phyloP scores from a whole-genome alignment of 768 basidiomycete species.

The Astraeus odoratus region DNA sequence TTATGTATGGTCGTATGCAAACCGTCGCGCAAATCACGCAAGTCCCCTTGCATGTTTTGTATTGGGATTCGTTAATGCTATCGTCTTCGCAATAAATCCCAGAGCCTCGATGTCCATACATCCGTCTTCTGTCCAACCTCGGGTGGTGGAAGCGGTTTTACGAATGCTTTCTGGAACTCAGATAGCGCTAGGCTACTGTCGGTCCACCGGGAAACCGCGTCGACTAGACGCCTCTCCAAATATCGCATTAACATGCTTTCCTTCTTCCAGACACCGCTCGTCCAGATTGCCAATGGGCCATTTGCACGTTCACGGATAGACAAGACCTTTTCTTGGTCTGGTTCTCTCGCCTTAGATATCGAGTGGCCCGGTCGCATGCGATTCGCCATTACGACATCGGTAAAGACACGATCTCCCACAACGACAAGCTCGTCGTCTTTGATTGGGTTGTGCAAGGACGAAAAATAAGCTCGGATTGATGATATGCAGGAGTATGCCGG shows the following conservation, averaged over 20 bases:
- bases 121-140: background rate
- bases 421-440: conserved; percentile 63
- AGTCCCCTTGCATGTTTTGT: background rate
- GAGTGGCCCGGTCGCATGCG: conserved; percentile 45
- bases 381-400: conserved; percentile 83
- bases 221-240: conserved; percentile 47
- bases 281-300: conserved; percentile 66
- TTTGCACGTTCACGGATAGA: conserved; percentile 2
- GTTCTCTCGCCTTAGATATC: conserved; percentile 3
- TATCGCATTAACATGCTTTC: conserved; percentile 59
- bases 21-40: background rate
- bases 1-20: background rate
- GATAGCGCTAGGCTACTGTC: conserved; percentile 5
- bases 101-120: background rate
- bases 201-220: conserved; percentile 37
- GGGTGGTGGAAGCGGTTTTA: background rate
- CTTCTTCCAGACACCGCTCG: conserved; percentile 59
- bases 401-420: conserved; percentile 90
- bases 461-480: conserved; percentile 71
- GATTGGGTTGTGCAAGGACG: conserved; percentile 48
- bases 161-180: background rate
- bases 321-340: conserved; percentile 6
- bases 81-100: background rate
- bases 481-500: conserved; percentile 73
- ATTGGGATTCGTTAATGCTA: background rate